Percentiles rank a stretch among this genome's conserved stretches.
Conservation (phyloP, 768 basidiomycete genomes). For the Sporobolomyces roseus region DNA sequence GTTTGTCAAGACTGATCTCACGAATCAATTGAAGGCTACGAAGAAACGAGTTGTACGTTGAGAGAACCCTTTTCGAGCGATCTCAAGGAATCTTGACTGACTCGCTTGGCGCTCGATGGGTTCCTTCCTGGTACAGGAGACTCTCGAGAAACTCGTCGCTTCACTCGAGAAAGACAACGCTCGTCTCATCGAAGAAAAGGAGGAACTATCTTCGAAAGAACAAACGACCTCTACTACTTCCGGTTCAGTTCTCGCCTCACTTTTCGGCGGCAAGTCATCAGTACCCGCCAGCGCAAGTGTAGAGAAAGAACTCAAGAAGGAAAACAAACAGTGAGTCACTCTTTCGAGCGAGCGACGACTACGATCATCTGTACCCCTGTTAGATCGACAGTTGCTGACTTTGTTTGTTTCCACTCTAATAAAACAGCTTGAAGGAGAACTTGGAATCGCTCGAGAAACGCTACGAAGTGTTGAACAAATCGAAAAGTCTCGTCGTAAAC, state of each 20-base stretch:
- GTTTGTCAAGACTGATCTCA: not conserved
- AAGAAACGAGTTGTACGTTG: not conserved
- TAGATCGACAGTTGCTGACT: no score
- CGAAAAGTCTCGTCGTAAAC: not conserved
- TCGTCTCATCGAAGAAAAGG: not conserved
- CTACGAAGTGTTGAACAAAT: not conserved
- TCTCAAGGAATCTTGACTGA: not conserved
- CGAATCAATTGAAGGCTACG: not conserved
- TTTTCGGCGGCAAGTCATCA: no score
- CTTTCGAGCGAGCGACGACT: no score
- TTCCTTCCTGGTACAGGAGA: not conserved
- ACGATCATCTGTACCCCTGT: no score
- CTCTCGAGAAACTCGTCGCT: not conserved
- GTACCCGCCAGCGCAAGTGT: not conserved
- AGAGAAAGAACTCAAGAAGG: slow-evolving; percentile 6
- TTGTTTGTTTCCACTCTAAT: not conserved
- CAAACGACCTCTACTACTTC: not conserved
- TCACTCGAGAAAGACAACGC: slow-evolving; percentile 1
- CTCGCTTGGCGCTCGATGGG: not conserved
- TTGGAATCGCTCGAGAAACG: not conserved
- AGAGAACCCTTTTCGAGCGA: not conserved
- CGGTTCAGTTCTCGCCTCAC: no score
- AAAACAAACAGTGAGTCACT: slow-evolving; percentile 8
- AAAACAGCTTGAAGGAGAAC: not conserved
- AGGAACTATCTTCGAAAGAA: not conserved